A percentile compares a stretch with the other conserved stretches of the same genome.
phyloP scores from a whole-genome alignment of 2,329 filamentous ascomycete genomes.

The Exophiala calicioides region DNA sequence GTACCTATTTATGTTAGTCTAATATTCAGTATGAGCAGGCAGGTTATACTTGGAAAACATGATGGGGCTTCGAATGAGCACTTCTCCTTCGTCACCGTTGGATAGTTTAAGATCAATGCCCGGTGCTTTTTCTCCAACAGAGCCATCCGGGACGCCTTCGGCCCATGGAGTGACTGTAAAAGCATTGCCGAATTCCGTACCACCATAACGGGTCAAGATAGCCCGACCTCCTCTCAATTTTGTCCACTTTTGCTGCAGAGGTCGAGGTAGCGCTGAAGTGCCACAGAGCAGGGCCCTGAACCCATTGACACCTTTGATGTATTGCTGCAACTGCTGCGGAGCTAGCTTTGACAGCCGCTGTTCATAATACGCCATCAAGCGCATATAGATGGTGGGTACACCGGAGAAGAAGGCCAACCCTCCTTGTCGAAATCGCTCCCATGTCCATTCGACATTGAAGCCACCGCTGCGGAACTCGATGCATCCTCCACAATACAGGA shows the following conservation, averaged over 20 bases:
- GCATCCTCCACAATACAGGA: constrained; percentile 40
- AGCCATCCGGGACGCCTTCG: constrained; percentile 19
- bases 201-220: constrained; percentile 46
- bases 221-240: constrained; percentile 39
- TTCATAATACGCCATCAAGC: constrained; percentile 37
- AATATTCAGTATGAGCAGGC: background rate
- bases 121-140: constrained; percentile 37
- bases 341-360: constrained; percentile 18
- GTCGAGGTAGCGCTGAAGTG: constrained; percentile 50
- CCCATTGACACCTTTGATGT: constrained; percentile 42
- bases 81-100: constrained; percentile 49
- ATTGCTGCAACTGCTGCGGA: constrained; percentile 33
- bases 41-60: constrained; percentile 40
- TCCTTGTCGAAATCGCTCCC: constrained; percentile 39
- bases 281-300: constrained; percentile 29
- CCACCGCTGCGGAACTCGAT: constrained; percentile 44
- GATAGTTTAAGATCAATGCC: constrained; percentile 44
- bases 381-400: constrained; percentile 45
- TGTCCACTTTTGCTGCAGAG: constrained; percentile 53
- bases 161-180: constrained; percentile 39
- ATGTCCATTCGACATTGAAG: constrained; percentile 38
- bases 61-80: constrained; percentile 42
- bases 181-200: constrained; percentile 46
- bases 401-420: constrained; percentile 39
- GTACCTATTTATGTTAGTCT: constrained; percentile 30